Evolutionary conservation across 208 protist species (phyloP).

Genomic region (Crithidia brevicula): DNA sequence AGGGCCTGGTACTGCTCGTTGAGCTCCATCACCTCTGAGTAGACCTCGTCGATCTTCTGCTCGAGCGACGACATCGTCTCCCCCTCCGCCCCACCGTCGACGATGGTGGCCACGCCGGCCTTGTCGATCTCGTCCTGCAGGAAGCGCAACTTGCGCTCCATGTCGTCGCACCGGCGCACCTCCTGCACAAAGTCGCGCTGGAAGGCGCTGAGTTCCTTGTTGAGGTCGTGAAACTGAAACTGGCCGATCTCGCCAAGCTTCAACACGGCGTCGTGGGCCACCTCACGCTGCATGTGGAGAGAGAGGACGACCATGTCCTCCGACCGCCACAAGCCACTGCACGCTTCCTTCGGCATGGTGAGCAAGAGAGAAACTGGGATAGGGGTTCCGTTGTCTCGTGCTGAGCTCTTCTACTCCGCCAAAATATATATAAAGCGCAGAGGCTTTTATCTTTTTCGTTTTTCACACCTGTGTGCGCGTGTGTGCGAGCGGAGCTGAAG

Average conservation of each 20-base stretch:
- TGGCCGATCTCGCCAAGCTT: conserved; percentile 95
- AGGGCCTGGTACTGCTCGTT: conserved; percentile 89
- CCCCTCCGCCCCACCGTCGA: conserved; percentile 44
- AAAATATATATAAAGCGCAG: too few relatives aligned
- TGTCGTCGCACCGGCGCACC: conserved; percentile 97
- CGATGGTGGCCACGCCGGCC: conserved; percentile 60
- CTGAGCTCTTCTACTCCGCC: too few relatives aligned
- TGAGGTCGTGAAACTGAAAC: conserved; percentile 97
- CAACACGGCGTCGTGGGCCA: conserved; percentile 95
- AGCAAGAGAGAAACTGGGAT: conserved; percentile 15
- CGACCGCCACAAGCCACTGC: conserved; percentile 94
- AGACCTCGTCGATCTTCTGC: conserved; percentile 91
- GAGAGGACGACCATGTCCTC: conserved; percentile 97
- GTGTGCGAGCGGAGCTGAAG: too few relatives aligned
- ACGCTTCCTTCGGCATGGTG: conserved; percentile 77
- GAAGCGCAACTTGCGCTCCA: conserved; percentile 96
- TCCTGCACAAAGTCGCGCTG: conserved; percentile 97
- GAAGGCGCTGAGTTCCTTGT: conserved; percentile 94
- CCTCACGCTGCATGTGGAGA: conserved; percentile 97
- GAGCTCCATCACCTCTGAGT: conserved; percentile 92
- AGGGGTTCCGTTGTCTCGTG: too few relatives aligned
- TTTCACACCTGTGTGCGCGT: too few relatives aligned
- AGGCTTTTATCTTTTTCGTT: too few relatives aligned
- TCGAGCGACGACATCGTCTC: conserved; percentile 90
- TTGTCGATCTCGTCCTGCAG: conserved; percentile 93